A percentile compares a stretch with the other conserved stretches of the same genome.
Conservation (phyloP, 31 red algal genomes). For the Endocladia muricata region DNA sequence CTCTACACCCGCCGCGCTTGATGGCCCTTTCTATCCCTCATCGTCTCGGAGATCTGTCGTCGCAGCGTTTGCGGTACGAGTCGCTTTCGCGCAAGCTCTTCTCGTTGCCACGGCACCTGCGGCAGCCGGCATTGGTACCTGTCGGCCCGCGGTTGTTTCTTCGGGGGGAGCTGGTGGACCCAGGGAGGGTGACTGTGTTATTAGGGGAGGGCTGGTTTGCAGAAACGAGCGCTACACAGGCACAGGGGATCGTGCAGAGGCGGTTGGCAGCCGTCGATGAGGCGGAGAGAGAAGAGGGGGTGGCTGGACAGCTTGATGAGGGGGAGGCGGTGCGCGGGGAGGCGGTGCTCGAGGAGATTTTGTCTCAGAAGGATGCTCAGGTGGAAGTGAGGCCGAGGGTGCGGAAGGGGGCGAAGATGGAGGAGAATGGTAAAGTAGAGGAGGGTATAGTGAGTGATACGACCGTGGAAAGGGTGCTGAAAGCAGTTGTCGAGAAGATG, state of each 20-base stretch:
- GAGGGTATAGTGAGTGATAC: not conserved
- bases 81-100: slow-evolving; percentile 13
- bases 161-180: slow-evolving; percentile 33
- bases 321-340: not conserved
- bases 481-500: not conserved
- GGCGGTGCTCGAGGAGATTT: not conserved
- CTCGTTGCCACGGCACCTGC: slow-evolving; percentile 19
- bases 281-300: not conserved
- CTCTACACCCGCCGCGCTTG: too few relatives aligned
- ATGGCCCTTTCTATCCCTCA: too few relatives aligned
- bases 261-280: slow-evolving; percentile 21
- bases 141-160: slow-evolving; percentile 43
- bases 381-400: not conserved
- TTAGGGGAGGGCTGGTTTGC: slow-evolving; percentile 49
- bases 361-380: not conserved
- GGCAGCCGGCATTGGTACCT: slow-evolving; percentile 28
- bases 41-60: slow-evolving; percentile 19
- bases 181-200: slow-evolving; percentile 36
- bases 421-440: not conserved
- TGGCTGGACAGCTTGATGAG: not conserved
- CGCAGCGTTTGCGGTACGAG: slow-evolving; percentile 20
- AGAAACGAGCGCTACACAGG: slow-evolving; percentile 46
- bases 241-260: slow-evolving; percentile 43
- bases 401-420: not conserved
- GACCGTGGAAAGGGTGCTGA: not conserved